phyloP scores from a whole-genome alignment of 345 rosid genomes.

The Arabis hirsuta region DNA sequence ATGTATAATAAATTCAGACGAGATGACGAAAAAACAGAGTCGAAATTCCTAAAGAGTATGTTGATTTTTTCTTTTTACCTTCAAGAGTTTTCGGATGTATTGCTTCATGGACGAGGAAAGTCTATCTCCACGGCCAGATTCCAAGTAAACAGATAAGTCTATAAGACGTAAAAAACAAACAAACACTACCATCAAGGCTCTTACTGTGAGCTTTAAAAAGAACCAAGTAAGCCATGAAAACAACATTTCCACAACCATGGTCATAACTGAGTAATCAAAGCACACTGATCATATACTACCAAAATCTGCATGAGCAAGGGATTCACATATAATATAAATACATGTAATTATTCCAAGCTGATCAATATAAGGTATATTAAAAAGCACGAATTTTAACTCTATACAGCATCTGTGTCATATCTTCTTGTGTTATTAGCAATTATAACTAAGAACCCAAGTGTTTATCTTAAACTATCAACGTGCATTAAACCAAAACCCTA shows the following conservation, averaged over 20 bases:
- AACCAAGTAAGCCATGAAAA: neutral
- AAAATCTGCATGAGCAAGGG: neutral
- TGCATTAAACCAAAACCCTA: constrained; percentile 9
- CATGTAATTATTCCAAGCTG: neutral
- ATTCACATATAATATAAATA: constrained; percentile 10
- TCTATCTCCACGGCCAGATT: constrained; percentile 70
- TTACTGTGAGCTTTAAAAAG: constrained; percentile 12
- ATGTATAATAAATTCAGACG: neutral
- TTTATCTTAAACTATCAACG: neutral
- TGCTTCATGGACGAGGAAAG: constrained; percentile 62
- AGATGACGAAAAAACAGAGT: no score
- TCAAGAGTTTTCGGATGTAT: constrained; percentile 61
- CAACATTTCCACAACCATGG: neutral
- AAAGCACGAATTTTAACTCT: no score
- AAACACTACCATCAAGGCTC: neutral
- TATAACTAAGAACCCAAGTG: neutral
- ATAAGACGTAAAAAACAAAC: constrained; percentile 27
- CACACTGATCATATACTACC: neutral
- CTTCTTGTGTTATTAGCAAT: neutral
- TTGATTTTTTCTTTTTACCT: constrained; percentile 44
- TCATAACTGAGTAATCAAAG: no score
- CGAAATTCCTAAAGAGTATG: neutral
- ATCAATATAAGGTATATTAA: neutral
- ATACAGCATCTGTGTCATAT: neutral
- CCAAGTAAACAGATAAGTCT: constrained; percentile 68